Evolutionary conservation across 73 alveolate species (phyloP).

Genomic region (Blepharisma japonicum): DNA sequence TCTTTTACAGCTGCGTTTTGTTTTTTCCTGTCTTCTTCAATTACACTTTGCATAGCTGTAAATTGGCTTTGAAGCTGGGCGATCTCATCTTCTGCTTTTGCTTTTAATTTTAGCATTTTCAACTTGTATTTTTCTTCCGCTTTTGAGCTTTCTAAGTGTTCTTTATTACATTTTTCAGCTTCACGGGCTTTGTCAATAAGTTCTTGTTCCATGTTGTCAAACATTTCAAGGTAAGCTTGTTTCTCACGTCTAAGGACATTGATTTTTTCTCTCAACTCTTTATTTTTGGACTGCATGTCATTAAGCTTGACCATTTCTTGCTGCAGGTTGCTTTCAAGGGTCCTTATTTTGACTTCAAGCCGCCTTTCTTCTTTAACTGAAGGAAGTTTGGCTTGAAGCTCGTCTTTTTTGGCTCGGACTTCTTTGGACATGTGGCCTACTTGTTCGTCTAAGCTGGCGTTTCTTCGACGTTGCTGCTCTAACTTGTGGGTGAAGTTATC

Average conservation of each 20-base stretch:
- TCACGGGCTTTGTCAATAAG: conserved; percentile 35
- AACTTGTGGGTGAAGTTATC: conserved; percentile 47
- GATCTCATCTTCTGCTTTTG: not conserved
- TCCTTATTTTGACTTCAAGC: conserved; percentile 29
- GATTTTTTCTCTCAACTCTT: conserved; percentile 31
- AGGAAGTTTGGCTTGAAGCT: conserved; percentile 29
- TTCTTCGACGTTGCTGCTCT: conserved; percentile 43
- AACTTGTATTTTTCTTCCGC: conserved; percentile 38
- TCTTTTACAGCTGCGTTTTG: no score
- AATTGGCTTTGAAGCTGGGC: no score
- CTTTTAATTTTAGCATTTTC: conserved; percentile 39
- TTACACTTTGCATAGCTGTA: no score
- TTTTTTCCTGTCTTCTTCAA: no score
- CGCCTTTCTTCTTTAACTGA: conserved; percentile 29
- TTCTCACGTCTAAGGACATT: conserved; percentile 40
- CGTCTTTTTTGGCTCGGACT: conserved; percentile 33
- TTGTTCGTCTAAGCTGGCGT: conserved; percentile 40
- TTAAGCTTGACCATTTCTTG: conserved; percentile 39
- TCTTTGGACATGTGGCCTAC: conserved; percentile 36
- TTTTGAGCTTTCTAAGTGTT: conserved; percentile 30
- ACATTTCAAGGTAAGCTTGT: conserved; percentile 26
- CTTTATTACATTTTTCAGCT: conserved; percentile 40
- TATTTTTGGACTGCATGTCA: conserved; percentile 39
- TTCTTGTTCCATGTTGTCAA: conserved; percentile 27
- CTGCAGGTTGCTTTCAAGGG: conserved; percentile 31